Evolutionary conservation across 208 protist species (phyloP).

Genomic region (Trypanosoma mega): DNA sequence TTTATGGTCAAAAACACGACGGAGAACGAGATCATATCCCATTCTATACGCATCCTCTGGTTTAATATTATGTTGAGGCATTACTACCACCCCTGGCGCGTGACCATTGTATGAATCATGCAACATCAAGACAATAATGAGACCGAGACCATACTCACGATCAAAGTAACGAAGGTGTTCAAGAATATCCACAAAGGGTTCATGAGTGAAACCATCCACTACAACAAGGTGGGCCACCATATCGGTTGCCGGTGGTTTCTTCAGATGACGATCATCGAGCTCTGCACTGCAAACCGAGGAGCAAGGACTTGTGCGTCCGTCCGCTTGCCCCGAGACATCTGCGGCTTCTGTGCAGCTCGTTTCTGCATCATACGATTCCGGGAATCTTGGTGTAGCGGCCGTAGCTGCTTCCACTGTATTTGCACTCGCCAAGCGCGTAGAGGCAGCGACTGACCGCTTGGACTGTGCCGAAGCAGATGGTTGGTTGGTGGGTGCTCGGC

Average conservation of each 20-base stretch:
- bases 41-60: conserved; percentile 59
- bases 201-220: conserved; percentile 82
- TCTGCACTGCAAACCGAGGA: conserved; percentile 49
- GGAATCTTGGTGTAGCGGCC: too few species aligned
- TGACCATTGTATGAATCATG: conserved; percentile 20
- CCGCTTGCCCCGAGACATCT: neutral
- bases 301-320: neutral
- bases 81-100: conserved; percentile 41
- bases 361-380: neutral
- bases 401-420: too few species aligned
- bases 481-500: too few species aligned
- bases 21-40: conserved; percentile 79
- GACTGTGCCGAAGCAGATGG: too few species aligned
- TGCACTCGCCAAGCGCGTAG: too few species aligned
- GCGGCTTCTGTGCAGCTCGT: neutral
- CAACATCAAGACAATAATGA: conserved; percentile 71
- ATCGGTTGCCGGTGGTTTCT: conserved; percentile 31
- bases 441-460: too few species aligned
- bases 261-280: neutral
- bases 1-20: conserved; percentile 71
- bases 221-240: conserved; percentile 65
- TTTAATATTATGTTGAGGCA: conserved; percentile 44
- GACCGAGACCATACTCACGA: conserved; percentile 52
- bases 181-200: conserved; percentile 66
- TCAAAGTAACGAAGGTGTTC: conserved; percentile 71